These are phyloP conservation scores for Cryptococcus wingfieldii DNA, from an alignment of 1,284 basidiomycete species.

Conservation along the genomic window DNA sequence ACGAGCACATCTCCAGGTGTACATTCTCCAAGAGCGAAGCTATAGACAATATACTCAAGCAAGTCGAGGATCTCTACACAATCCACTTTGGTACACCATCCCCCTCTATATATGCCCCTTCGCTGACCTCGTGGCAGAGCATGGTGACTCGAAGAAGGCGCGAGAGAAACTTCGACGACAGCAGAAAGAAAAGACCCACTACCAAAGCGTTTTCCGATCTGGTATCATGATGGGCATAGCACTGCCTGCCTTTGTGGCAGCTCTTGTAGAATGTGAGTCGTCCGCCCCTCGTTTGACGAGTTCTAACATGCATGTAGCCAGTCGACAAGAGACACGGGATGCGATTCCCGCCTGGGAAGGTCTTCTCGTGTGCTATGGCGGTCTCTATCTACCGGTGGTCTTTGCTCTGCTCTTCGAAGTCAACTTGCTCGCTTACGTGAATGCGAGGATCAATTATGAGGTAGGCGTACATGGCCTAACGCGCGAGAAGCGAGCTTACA, in stretches of 20 bases:
- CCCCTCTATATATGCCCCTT: not conserved
- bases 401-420: conserved; percentile 74
- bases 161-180: conserved; percentile 62
- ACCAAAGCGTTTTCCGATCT: conserved; percentile 69
- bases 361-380: conserved; percentile 75
- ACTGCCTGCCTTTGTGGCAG: conserved; percentile 68
- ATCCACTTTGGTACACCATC: conserved; percentile 61
- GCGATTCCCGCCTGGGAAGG: conserved; percentile 67
- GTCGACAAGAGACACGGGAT: conserved; percentile 56
- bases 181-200: conserved; percentile 60
- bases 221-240: conserved; percentile 74
- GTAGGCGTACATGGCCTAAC: conserved; percentile 10
- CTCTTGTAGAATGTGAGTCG: conserved; percentile 62
- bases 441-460: conserved; percentile 72
- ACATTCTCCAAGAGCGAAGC: conserved; percentile 54
- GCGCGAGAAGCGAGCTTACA: not conserved
- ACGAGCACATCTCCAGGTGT: conserved; percentile 60
- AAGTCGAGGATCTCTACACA: conserved; percentile 70
- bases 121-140: conserved; percentile 53
- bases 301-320: conserved; percentile 53
- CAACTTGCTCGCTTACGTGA: conserved; percentile 74
- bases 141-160: conserved; percentile 78
- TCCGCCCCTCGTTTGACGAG: not conserved
- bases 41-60: conserved; percentile 64
- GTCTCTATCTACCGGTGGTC: conserved; percentile 68